Conservation (phyloP, 768 basidiomycete species). For the Neoboletus magnificus region DNA sequence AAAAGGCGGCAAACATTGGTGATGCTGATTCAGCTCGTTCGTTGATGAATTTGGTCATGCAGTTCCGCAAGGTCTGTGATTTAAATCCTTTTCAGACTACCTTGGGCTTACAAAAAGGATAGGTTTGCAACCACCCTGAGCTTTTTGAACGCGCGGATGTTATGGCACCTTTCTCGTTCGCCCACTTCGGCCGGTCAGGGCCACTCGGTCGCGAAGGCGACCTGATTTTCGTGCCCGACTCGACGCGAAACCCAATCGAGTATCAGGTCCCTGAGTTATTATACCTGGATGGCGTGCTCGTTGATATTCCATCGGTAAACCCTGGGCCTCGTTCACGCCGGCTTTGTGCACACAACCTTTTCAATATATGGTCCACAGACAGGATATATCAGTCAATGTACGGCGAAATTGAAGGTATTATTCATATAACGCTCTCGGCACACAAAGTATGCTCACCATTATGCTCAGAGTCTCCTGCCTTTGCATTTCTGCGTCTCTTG, state of each 20-base stretch:
- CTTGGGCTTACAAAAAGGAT: conserved; percentile 3
- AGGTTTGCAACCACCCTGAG: conserved; percentile 99
- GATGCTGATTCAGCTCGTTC: conserved; percentile 91
- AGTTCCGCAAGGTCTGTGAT: conserved; percentile 84
- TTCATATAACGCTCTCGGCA: conserved; percentile 10
- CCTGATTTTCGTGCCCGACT: conserved; percentile 76
- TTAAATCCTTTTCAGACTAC: neutral
- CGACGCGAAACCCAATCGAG: conserved; percentile 84
- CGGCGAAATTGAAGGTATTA: conserved; percentile 50
- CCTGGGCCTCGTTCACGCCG: conserved; percentile 47
- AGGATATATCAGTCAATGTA: conserved; percentile 71
- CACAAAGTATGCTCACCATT: neutral
- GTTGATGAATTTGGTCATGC: conserved; percentile 99
- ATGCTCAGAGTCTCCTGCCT: conserved; percentile 49
- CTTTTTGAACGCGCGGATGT: conserved; percentile 98
- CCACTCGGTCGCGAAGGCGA: conserved; percentile 88
- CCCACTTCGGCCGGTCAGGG: conserved; percentile 74
- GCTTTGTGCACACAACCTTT: conserved; percentile 57
- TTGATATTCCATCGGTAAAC: conserved; percentile 60
- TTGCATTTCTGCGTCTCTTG: conserved; percentile 76
- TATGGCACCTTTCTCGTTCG: conserved; percentile 87
- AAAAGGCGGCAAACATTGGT: conserved; percentile 88
- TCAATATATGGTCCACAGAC: conserved; percentile 90
- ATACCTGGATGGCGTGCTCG: conserved; percentile 72
- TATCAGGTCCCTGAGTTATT: conserved; percentile 71